A percentile compares a stretch with the other conserved stretches of the same genome.
phyloP scores from a whole-genome alignment of 108 stramenopile species.

The Cyclostephanos tholiformis region DNA sequence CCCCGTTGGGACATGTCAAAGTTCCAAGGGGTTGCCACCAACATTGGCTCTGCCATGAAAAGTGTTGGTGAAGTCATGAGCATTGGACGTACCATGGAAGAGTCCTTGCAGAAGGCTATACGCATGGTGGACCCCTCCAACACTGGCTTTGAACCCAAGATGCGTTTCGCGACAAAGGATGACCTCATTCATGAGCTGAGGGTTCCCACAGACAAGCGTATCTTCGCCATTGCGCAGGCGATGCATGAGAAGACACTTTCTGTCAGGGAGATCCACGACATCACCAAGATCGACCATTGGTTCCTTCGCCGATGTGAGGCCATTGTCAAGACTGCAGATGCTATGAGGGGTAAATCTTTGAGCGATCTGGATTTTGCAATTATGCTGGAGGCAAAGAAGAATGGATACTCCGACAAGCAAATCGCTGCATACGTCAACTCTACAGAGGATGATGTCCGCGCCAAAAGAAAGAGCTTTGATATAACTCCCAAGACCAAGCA shows the following conservation, averaged over 20 bases:
- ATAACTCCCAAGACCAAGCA: slow-evolving; percentile 94
- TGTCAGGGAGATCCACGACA: slow-evolving; percentile 87
- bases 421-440: slow-evolving; percentile 66
- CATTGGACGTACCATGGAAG: slow-evolving; percentile 97
- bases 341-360: slow-evolving; percentile 53
- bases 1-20: slow-evolving; percentile 99
- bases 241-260: slow-evolving; percentile 85
- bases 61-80: slow-evolving; percentile 99
- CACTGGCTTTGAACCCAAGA: slow-evolving; percentile 74
- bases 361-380: slow-evolving; percentile 53
- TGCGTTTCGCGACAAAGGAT: slow-evolving; percentile 56
- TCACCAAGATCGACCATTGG: slow-evolving; percentile 98
- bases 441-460: slow-evolving; percentile 79
- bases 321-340: slow-evolving; percentile 75
- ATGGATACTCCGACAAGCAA: slow-evolving; percentile 94
- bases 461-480: slow-evolving; percentile 63
- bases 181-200: slow-evolving; percentile 76
- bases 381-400: slow-evolving; percentile 87
- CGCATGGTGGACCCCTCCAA: slow-evolving; percentile 96
- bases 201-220: slow-evolving; percentile 88
- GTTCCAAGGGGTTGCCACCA: slow-evolving; percentile 87
- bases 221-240: slow-evolving; percentile 93
- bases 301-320: slow-evolving; percentile 92
- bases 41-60: slow-evolving; percentile 97
- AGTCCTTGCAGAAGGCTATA: slow-evolving; percentile 96